phyloP scores from a whole-genome alignment of 192 early-diverging fungal genomes.

The Podila epicladia region DNA sequence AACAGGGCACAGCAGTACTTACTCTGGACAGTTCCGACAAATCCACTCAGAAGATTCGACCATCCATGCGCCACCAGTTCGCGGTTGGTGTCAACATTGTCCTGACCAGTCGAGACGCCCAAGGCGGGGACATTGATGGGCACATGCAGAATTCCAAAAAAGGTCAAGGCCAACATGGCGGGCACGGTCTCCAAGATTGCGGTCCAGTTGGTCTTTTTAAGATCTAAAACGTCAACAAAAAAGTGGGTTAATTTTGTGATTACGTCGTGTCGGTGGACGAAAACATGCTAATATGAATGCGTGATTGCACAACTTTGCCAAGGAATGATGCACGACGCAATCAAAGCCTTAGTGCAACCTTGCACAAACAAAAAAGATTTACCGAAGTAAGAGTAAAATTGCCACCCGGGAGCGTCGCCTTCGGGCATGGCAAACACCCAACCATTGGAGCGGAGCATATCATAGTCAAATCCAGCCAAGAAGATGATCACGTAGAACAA shows the following conservation, averaged over 20 bases:
- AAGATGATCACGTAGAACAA: constrained; percentile 78
- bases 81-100: constrained; percentile 90
- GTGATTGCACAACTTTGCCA: not conserved
- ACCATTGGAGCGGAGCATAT: constrained; percentile 71
- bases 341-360: not conserved
- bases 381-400: constrained; percentile 87
- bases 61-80: constrained; percentile 95
- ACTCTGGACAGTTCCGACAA: constrained; percentile 82
- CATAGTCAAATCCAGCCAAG: constrained; percentile 67
- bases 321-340: not conserved
- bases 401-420: constrained; percentile 82
- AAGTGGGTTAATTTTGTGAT: not conserved
- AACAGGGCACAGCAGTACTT: constrained; percentile 22
- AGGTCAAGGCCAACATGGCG: constrained; percentile 93
- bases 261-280: too few species aligned
- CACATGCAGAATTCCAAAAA: constrained; percentile 96
- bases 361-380: not conserved
- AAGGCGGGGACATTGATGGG: constrained; percentile 97
- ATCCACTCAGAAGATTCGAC: constrained; percentile 85
- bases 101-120: constrained; percentile 88
- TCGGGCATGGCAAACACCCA: constrained; percentile 89
- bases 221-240: constrained; percentile 55
- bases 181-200: constrained; percentile 77
- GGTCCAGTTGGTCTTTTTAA: constrained; percentile 71
- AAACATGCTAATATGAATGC: not conserved